Evolutionary conservation across 768 basidiomycete species (phyloP).

Genomic region (Hypsizygus marmoreus): DNA sequence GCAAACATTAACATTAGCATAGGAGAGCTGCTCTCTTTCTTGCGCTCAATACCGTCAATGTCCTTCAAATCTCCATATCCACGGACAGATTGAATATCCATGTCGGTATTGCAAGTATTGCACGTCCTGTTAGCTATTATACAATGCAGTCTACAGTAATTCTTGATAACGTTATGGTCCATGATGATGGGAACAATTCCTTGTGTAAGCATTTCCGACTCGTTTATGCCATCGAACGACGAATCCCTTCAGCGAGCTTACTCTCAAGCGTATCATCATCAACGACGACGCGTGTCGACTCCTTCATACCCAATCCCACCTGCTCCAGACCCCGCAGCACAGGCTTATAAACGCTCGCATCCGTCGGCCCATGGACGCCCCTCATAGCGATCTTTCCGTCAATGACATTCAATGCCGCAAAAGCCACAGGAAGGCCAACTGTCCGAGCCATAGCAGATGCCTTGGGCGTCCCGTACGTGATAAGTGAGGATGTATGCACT

Average conservation of each 20-base stretch:
- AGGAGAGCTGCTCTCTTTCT: too few species aligned
- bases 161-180: too few species aligned
- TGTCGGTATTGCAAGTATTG: too few species aligned
- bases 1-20: too few species aligned
- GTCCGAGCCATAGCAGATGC: slow-evolving; percentile 89
- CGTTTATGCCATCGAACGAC: neutral
- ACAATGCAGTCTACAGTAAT: too few species aligned
- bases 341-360: slow-evolving; percentile 57
- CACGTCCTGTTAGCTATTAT: too few species aligned
- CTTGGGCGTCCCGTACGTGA: slow-evolving; percentile 51
- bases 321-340: slow-evolving; percentile 64
- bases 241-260: neutral
- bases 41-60: too few species aligned
- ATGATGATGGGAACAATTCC: too few species aligned
- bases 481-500: slow-evolving; percentile 67
- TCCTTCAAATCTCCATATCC: too few species aligned
- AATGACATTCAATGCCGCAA: slow-evolving; percentile 72
- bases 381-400: slow-evolving; percentile 54
- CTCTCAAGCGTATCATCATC: slow-evolving; percentile 11
- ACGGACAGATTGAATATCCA: too few species aligned
- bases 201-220: too few species aligned
- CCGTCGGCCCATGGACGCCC: slow-evolving; percentile 73
- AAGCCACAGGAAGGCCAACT: slow-evolving; percentile 86
- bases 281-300: slow-evolving; percentile 17
- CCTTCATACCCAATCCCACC: slow-evolving; percentile 53